Evolutionary conservation across 2,329 filamentous ascomycete species (phyloP), one percentile per base, ranked within the genome.

Genomic region (Sordariomycetes sp.): DNA sequence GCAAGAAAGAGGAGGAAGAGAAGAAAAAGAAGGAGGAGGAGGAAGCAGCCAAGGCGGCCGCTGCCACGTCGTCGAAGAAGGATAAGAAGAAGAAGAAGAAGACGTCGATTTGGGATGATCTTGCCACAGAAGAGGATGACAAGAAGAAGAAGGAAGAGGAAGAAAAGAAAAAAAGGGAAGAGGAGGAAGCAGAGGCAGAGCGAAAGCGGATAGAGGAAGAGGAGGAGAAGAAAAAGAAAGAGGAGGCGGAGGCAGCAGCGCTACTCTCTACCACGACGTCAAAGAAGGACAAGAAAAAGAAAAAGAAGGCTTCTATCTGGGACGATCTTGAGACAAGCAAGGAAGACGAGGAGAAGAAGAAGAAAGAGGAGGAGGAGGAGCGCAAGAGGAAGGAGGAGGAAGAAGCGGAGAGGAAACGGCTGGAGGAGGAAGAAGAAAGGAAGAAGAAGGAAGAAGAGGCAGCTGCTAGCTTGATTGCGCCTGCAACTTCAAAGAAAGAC

Each of bases 31-130:
- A 70, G 60, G 68, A 66, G 53, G 66, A 66, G 18, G 59, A 65
- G 60, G 66, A 69, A 66, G 64, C 66, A 61, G 65, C 69, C 53
- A 62, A 64, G 53, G 63, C 67, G 52, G 56, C 56, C 8, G 32
- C 34, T 12, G 22, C 56, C 18, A 28, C 37, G 12, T 59, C 59
- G 12, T 63, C 64, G 28, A 63, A 65, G 62, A 71, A 65, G 60
- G 63, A 66, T 10, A 72, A 67, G 62, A 75, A 74, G 62, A 74
- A 70, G 60, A 70, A 72, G 61, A 74, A 71, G 61, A 69, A 65
- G 53, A 64, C 67, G 20, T 63, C 65, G 12, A 34, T 57, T n/a
- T 57, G 55, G 51, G 54, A 57, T 11, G 69, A 70, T 37, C 61
- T 64, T 43, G 66, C 65, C 12, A 60, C 61, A 7, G 61, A 60